phyloP scores from a whole-genome alignment of 495 filamentous ascomycete genomes.

The Aspergillus cavernicola region DNA sequence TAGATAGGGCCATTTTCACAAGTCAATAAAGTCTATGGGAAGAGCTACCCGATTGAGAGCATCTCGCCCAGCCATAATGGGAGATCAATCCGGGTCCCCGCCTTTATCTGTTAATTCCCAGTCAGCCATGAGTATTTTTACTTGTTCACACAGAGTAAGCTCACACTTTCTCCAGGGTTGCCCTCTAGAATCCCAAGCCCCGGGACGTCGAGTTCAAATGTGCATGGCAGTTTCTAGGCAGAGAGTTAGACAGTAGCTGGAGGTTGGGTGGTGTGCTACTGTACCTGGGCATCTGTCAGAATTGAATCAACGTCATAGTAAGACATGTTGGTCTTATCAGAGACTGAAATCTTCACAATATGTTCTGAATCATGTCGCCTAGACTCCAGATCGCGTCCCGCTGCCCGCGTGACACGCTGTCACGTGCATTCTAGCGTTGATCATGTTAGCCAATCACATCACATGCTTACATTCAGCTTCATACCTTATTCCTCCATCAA shows the following conservation, averaged over 20 bases:
- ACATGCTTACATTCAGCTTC: constrained; percentile 2
- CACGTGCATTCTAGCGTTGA: neutral
- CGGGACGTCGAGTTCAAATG: constrained; percentile 83
- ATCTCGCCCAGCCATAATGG: constrained; percentile 98
- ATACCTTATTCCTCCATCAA: no score
- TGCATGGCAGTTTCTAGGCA: constrained; percentile 86
- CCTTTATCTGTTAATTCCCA: constrained; percentile 56
- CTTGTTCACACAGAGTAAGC: neutral
- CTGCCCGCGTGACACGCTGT: neutral
- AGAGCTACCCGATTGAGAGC: constrained; percentile 71
- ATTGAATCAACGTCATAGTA: constrained; percentile 97
- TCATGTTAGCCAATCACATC: constrained; percentile 1
- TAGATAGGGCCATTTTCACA: neutral
- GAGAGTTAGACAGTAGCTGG: neutral
- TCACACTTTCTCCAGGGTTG: constrained; percentile 64
- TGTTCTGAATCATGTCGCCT: neutral
- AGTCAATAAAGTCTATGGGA: neutral
- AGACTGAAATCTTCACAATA: neutral
- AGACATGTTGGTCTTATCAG: constrained; percentile 43
- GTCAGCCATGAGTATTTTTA: constrained; percentile 5
- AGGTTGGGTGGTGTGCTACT: neutral
- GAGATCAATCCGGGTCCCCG: constrained; percentile 73
- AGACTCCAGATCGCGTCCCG: constrained; percentile 4
- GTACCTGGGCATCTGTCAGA: constrained; percentile 84
- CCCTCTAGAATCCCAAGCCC: constrained; percentile 83